Evolutionary conservation across 2,329 filamentous ascomycete species (phyloP).

Genomic region (Talaromyces funiculosus): DNA sequence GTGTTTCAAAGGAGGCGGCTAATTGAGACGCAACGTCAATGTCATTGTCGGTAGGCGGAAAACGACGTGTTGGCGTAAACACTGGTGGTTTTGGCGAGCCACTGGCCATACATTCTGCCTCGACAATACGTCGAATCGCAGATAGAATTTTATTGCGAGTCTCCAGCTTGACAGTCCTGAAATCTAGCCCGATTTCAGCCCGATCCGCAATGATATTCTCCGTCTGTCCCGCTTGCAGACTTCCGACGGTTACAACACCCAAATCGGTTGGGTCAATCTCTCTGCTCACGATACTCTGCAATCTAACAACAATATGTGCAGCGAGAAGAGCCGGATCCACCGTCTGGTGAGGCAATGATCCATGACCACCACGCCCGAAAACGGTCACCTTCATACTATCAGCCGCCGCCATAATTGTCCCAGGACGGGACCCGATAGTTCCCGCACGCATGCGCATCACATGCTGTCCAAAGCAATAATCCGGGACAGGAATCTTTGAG

Average conservation of each 20-base stretch:
- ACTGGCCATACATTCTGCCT: conserved; percentile 50
- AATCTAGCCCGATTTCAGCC: conserved; percentile 52
- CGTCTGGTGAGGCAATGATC: conserved; percentile 50
- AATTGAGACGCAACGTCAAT: conserved; percentile 38
- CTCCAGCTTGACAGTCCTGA: conserved; percentile 44
- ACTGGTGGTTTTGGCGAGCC: conserved; percentile 45
- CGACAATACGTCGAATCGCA: conserved; percentile 50
- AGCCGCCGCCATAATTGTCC: conserved; percentile 40
- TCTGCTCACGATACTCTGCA: conserved; percentile 56
- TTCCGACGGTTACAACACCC: conserved; percentile 55
- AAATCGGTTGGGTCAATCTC: conserved; percentile 50
- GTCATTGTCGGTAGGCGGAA: conserved; percentile 53
- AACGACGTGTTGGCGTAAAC: conserved; percentile 44
- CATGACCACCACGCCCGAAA: conserved; percentile 56
- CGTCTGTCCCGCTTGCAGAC: conserved; percentile 53
- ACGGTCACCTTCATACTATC: conserved; percentile 49
- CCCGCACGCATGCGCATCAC: conserved; percentile 46
- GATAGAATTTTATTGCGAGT: conserved; percentile 46
- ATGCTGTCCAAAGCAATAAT: conserved; percentile 54
- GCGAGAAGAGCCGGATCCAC: conserved; percentile 57
- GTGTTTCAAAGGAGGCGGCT: conserved; percentile 40
- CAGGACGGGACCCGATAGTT: conserved; percentile 32
- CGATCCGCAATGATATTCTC: conserved; percentile 57
- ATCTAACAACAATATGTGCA: conserved; percentile 49
- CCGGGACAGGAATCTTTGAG: conserved; percentile 48